Conservation (phyloP, 2,329 filamentous ascomycete species). For the Aplosporella prunicola region DNA sequence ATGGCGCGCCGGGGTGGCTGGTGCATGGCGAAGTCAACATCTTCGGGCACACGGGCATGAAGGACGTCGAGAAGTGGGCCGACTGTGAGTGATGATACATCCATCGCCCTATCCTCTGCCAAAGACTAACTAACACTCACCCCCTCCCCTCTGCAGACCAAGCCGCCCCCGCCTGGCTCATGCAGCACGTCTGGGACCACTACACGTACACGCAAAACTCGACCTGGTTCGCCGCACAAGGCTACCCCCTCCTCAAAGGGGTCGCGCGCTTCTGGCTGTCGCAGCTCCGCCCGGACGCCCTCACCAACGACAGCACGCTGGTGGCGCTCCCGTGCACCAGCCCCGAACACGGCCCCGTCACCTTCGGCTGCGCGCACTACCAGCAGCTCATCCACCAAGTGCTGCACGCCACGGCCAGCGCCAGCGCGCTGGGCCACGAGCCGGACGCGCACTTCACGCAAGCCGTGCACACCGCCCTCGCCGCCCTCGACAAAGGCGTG, state of each 20-base stretch:
- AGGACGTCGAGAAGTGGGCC: constrained; percentile 35
- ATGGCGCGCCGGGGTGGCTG: constrained; percentile 47
- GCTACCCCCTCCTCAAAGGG: constrained; percentile 47
- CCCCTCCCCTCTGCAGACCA: constrained; percentile 44
- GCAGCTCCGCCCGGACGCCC: constrained; percentile 42
- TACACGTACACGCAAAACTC: constrained; percentile 44
- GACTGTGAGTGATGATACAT: constrained; percentile 16
- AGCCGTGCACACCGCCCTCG: constrained; percentile 34
- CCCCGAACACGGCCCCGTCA: constrained; percentile 45
- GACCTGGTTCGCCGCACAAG: constrained; percentile 36
- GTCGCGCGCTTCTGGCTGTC: constrained; percentile 48
- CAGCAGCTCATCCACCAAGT: constrained; percentile 42
- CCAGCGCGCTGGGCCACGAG: constrained; percentile 16
- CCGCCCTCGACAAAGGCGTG: constrained; percentile 43
- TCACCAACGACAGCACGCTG: constrained; percentile 42
- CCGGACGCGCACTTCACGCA: constrained; percentile 25
- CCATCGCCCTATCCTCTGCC: constrained; percentile 11
- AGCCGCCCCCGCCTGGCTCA: constrained; percentile 48
- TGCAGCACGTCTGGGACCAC: constrained; percentile 50
- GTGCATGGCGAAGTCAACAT: constrained; percentile 50
- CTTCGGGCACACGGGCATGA: constrained; percentile 48
- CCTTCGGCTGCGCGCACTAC: constrained; percentile 46
- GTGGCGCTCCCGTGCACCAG: constrained; percentile 51
- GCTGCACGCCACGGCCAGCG: constrained; percentile 22
- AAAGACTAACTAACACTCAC: constrained; percentile 34